phyloP scores from a whole-genome alignment of 2,329 filamentous ascomycete species.

The Tricladium varicosporioides region DNA sequence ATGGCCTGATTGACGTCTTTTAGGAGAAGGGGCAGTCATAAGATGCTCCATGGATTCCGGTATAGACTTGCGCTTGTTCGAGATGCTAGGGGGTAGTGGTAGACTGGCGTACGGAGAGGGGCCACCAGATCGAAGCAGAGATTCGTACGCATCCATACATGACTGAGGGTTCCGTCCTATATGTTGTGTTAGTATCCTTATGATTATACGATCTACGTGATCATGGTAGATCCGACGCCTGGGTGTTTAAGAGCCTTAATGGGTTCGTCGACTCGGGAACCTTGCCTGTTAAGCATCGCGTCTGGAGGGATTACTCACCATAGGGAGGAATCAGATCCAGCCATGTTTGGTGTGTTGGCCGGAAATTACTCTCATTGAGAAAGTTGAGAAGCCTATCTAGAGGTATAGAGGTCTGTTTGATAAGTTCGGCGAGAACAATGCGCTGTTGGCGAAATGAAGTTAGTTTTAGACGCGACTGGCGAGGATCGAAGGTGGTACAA shows the following conservation, averaged over 20 bases:
- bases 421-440: slow-evolving; percentile 49
- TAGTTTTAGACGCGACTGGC: slow-evolving; percentile 25
- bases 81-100: slow-evolving; percentile 6
- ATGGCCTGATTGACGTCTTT: slow-evolving; percentile 26
- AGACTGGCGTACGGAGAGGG: slow-evolving; percentile 6
- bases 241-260: slow-evolving; percentile 17
- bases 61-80: slow-evolving; percentile 28
- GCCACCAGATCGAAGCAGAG: slow-evolving; percentile 12
- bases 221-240: slow-evolving; percentile 12
- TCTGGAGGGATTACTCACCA: slow-evolving; percentile 38
- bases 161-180: slow-evolving; percentile 30
- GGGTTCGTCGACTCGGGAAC: slow-evolving; percentile 17
- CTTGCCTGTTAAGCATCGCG: slow-evolving; percentile 15
- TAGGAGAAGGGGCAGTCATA: slow-evolving; percentile 16
- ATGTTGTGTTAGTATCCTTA: slow-evolving; percentile 15
- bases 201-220: not conserved
- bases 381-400: slow-evolving; percentile 41
- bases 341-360: slow-evolving; percentile 40
- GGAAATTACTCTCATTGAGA: slow-evolving; percentile 42
- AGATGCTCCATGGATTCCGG: slow-evolving; percentile 19
- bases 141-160: slow-evolving; percentile 30
- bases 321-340: slow-evolving; percentile 46
- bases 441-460: slow-evolving; percentile 26
- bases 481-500: slow-evolving; percentile 12
- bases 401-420: slow-evolving; percentile 45